A percentile compares a stretch with the other conserved stretches of the same genome.
Evolutionary conservation across 1,284 basidiomycete species (phyloP).

Genomic region (Austroboletus novae-zelandiae): DNA sequence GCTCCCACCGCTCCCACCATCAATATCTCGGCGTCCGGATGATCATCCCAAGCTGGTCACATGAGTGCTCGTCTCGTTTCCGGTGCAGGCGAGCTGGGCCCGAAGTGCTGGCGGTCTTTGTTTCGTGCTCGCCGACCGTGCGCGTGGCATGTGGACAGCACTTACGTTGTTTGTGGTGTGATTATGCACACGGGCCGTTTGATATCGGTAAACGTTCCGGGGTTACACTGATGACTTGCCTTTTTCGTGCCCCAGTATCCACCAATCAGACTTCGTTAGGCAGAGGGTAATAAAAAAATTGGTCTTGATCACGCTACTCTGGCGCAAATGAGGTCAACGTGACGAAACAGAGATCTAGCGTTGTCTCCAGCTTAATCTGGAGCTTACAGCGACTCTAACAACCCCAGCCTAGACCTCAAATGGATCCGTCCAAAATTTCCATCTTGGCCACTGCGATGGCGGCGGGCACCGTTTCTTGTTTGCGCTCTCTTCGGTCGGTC

Average conservation of each 20-base stretch:
- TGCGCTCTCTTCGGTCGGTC: conserved; percentile 21
- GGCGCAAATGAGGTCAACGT: not conserved
- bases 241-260: conserved; percentile 14
- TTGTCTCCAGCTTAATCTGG: conserved; percentile 19
- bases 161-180: conserved; percentile 15
- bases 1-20: conserved; percentile 16
- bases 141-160: conserved; percentile 1
- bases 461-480: conserved; percentile 10
- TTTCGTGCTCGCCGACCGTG: not conserved
- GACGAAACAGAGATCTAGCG: conserved; percentile 14
- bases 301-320: conserved; percentile 2
- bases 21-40: conserved; percentile 2
- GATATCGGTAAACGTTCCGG: conserved; percentile 4
- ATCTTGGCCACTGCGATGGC: conserved; percentile 29
- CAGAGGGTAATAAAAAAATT: not conserved
- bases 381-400: not conserved
- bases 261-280: conserved; percentile 7
- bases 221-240: conserved; percentile 6
- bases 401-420: not conserved
- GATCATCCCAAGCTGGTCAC: conserved; percentile 8
- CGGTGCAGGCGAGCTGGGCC: not conserved
- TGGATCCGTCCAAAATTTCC: conserved; percentile 17
- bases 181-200: conserved; percentile 14
- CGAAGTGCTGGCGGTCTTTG: not conserved
- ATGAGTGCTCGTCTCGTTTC: conserved; percentile 2